phyloP scores from a whole-genome alignment of 176 grass and related monocot species.

The Tuctoria greenei region DNA sequence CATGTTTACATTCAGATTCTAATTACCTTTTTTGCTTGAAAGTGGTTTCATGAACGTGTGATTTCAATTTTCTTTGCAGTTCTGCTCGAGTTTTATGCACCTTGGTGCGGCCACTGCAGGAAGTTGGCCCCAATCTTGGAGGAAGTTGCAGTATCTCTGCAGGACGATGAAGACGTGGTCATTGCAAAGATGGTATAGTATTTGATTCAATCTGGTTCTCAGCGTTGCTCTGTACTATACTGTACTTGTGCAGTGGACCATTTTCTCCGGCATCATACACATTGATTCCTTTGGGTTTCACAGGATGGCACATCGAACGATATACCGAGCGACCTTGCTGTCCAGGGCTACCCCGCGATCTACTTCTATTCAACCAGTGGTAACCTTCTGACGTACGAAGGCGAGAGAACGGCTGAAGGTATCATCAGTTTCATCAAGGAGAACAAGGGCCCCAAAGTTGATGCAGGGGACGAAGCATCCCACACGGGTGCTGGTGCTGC shows the following conservation, averaged over 20 bases:
- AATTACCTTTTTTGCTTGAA: not conserved
- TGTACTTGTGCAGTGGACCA: not conserved
- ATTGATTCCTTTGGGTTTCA: slow-evolving; percentile 17
- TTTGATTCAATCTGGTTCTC: not conserved
- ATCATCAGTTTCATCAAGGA: slow-evolving; percentile 70
- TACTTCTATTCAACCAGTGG: slow-evolving; percentile 68
- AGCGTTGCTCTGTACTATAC: not conserved
- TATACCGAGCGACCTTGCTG: slow-evolving; percentile 53
- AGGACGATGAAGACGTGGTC: slow-evolving; percentile 58
- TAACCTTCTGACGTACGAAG: slow-evolving; percentile 47
- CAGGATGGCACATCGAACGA: slow-evolving; percentile 79
- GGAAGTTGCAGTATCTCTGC: slow-evolving; percentile 59
- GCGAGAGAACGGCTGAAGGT: slow-evolving; percentile 44
- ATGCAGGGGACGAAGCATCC: slow-evolving; percentile 7
- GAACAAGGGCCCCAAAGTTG: slow-evolving; percentile 45
- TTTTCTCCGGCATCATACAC: not conserved
- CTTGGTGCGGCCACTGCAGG: slow-evolving; percentile 83
- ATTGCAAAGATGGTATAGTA: slow-evolving; percentile 86
- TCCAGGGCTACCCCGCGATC: slow-evolving; percentile 64
- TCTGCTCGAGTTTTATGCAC: slow-evolving; percentile 84
- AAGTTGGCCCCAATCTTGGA: slow-evolving; percentile 79
- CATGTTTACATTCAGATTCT: not conserved
- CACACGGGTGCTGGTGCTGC: slow-evolving; percentile 28
- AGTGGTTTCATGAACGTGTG: not conserved
- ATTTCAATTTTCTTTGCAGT: slow-evolving; percentile 41